Evolutionary conservation across 1,284 basidiomycete species (phyloP).

Genomic region (Leucoagaricus sp.): DNA sequence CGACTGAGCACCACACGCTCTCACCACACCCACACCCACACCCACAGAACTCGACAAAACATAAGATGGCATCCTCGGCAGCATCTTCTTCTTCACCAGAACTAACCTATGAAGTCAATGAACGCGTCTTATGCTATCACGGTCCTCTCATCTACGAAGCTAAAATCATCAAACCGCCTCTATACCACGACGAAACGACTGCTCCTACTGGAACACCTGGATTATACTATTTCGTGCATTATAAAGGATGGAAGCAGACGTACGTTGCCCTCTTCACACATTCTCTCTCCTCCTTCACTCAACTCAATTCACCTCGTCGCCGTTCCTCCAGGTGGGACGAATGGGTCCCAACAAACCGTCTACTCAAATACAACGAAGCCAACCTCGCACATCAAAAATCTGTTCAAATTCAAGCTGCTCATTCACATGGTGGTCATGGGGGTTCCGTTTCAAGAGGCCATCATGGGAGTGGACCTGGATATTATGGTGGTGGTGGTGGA

Average conservation of each 20-base stretch:
- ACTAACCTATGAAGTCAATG: slow-evolving; percentile 46
- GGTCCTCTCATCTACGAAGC: slow-evolving; percentile 95
- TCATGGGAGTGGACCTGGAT: slow-evolving; percentile 5
- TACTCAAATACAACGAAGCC: slow-evolving; percentile 87
- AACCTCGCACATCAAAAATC: slow-evolving; percentile 83
- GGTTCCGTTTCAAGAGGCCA: slow-evolving; percentile 14
- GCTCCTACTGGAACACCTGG: slow-evolving; percentile 71
- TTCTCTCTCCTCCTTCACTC: background rate
- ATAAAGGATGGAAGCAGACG: slow-evolving; percentile 99
- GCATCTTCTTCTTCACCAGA: slow-evolving; percentile 8
- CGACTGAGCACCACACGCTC: too few species aligned
- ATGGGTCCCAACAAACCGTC: slow-evolving; percentile 86
- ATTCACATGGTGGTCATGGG: slow-evolving; percentile 29
- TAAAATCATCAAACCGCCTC: slow-evolving; percentile 75
- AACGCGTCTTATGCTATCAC: slow-evolving; percentile 92
- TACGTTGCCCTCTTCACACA: slow-evolving; percentile 44
- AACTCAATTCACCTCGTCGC: background rate
- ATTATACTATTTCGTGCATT: slow-evolving; percentile 94
- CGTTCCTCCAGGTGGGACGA: slow-evolving; percentile 97
- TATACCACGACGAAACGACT: slow-evolving; percentile 73
- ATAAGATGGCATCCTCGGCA: too few species aligned
- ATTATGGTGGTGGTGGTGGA: background rate
- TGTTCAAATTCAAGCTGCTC: slow-evolving; percentile 44
- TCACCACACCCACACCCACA: too few species aligned
- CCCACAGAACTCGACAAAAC: too few species aligned